Evolutionary conservation across 2,329 filamentous ascomycete species (phyloP).

Genomic region (Botrytis deweyae): DNA sequence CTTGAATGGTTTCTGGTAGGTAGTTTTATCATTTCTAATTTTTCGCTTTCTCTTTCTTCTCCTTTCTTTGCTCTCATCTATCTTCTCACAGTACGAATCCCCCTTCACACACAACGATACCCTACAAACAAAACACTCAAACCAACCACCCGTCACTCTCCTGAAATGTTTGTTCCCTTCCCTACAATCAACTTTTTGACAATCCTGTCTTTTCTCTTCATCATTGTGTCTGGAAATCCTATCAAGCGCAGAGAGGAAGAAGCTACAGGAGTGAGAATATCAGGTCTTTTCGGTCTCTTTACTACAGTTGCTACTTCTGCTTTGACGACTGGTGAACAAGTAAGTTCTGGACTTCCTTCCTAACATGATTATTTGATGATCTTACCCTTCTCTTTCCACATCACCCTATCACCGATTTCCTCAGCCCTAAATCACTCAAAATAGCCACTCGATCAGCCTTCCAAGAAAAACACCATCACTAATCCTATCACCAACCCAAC

Average conservation of each 20-base stretch:
- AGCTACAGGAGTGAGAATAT: background rate
- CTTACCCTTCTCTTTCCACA: background rate
- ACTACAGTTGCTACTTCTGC: background rate
- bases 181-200: background rate
- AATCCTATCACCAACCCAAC: background rate
- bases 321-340: background rate
- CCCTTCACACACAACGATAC: background rate
- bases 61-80: background rate
- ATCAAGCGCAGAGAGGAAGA: background rate
- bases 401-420: too few relatives aligned
- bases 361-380: background rate
- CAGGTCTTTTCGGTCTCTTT: background rate
- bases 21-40: background rate
- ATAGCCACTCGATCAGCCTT: too few relatives aligned
- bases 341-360: background rate
- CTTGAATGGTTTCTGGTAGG: background rate
- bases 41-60: background rate
- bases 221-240: background rate
- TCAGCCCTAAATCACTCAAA: too few relatives aligned
- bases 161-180: background rate
- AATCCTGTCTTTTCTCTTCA: background rate
- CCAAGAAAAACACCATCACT: background rate
- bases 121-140: background rate
- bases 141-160: background rate
- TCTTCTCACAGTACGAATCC: background rate